Evolutionary conservation across 345 rosid species (phyloP).

Genomic region (Brassica rapa): DNA sequence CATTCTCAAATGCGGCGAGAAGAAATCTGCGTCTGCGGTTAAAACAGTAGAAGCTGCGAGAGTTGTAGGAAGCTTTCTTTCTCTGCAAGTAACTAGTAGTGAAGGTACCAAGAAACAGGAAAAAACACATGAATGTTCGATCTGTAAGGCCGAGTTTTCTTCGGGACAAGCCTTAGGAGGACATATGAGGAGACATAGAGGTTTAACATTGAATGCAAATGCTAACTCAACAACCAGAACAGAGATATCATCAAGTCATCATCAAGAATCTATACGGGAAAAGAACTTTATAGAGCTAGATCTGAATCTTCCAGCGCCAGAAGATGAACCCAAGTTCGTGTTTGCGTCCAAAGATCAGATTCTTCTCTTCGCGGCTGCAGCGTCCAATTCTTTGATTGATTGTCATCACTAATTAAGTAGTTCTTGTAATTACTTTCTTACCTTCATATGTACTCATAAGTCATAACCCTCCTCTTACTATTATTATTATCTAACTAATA

Average conservation of each 20-base stretch:
- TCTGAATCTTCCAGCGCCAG: slow-evolving; percentile 95
- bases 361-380: slow-evolving; percentile 53
- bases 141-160: slow-evolving; percentile 78
- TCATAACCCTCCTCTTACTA: slow-evolving; percentile 18
- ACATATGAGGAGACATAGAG: slow-evolving; percentile 90
- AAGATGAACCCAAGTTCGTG: slow-evolving; percentile 64
- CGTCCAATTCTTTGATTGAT: slow-evolving; percentile 68
- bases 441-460: slow-evolving; percentile 19
- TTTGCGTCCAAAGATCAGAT: slow-evolving; percentile 49
- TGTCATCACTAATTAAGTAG: slow-evolving; percentile 64
- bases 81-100: slow-evolving; percentile 49
- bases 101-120: slow-evolving; percentile 13
- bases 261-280: slow-evolving; percentile 41
- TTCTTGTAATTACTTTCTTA: slow-evolving; percentile 31
- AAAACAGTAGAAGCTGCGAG: slow-evolving; percentile 16
- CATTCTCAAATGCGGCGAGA: slow-evolving; percentile 38
- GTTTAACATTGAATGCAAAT: slow-evolving; percentile 29
- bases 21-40: slow-evolving; percentile 24
- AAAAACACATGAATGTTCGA: slow-evolving; percentile 80
- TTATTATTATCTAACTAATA: slow-evolving; percentile 4
- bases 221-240: slow-evolving; percentile 21
- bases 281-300: slow-evolving; percentile 57
- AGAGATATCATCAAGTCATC: slow-evolving; percentile 23
- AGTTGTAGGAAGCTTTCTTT: slow-evolving; percentile 48
- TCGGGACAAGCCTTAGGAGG: slow-evolving; percentile 98